Percentiles rank a stretch among this genome's conserved stretches.
phyloP scores from a whole-genome alignment of 805 yeast genomes.

The Candida krabiensis region DNA sequence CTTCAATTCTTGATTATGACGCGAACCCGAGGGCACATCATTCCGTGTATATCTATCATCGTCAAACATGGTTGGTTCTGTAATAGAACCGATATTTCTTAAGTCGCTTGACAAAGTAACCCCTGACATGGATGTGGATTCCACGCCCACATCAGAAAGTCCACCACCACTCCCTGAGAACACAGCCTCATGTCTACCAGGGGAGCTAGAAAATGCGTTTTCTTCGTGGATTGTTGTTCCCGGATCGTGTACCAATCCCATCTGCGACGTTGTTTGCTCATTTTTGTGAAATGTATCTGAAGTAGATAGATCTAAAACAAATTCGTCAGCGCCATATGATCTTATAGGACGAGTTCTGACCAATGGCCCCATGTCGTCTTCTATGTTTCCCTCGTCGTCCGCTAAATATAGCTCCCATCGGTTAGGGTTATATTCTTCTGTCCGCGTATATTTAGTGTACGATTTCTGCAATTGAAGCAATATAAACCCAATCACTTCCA shows the following conservation, averaged over 20 bases:
- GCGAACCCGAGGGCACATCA: too few relatives aligned
- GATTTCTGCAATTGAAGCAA: slow-evolving; percentile 35
- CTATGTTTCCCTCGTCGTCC: slow-evolving; percentile 92
- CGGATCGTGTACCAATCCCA: too few relatives aligned
- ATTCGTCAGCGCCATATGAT: slow-evolving; percentile 78
- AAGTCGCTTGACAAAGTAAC: slow-evolving; percentile 17
- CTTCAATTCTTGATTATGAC: too few relatives aligned
- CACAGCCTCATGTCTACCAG: too few relatives aligned
- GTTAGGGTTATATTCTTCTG: slow-evolving; percentile 51
- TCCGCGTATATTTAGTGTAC: slow-evolving; percentile 5
- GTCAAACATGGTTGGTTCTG: too few relatives aligned
- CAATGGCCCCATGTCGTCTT: slow-evolving; percentile 88
- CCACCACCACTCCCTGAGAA: neutral
- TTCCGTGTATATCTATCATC: too few relatives aligned
- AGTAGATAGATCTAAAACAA: slow-evolving; percentile 77
- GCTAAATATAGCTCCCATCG: slow-evolving; percentile 76
- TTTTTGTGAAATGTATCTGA: too few relatives aligned
- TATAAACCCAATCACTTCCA: slow-evolving; percentile 56
- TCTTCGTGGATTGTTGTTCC: neutral
- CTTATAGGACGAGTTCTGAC: slow-evolving; percentile 65
- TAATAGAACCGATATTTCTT: too few relatives aligned
- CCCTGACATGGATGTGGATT: slow-evolving; percentile 24
- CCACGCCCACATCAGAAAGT: slow-evolving; percentile 9
- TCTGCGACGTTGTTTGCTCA: too few relatives aligned
- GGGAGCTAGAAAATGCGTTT: too few relatives aligned